phyloP scores from a whole-genome alignment of 148 eudicot species.

The Chenopodium suecicum region DNA sequence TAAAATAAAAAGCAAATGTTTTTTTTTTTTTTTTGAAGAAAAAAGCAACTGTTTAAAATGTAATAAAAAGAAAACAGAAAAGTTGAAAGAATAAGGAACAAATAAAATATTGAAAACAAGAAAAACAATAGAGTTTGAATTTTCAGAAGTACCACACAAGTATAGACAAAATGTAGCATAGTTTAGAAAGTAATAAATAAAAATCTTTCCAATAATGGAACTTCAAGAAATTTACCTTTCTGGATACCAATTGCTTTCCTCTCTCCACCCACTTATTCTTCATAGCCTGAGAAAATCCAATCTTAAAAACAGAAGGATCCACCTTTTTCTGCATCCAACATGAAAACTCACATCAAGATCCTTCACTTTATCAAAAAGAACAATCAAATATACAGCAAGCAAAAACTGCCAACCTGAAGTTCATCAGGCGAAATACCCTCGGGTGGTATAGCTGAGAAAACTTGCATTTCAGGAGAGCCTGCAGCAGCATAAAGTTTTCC shows the following conservation, averaged over 20 bases:
- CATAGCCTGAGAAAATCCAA: slow-evolving; percentile 64
- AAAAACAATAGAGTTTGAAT: not conserved
- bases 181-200: not conserved
- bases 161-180: not conserved
- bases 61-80: not conserved
- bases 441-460: slow-evolving; percentile 67
- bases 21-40: too few species aligned
- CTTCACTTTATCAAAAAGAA: not conserved
- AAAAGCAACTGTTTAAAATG: too few species aligned
- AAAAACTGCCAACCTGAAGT: slow-evolving; percentile 53
- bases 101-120: not conserved
- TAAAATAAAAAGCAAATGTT: too few species aligned
- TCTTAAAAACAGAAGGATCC: slow-evolving; percentile 52
- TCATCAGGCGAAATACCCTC: slow-evolving; percentile 69
- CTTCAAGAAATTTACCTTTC: slow-evolving; percentile 46
- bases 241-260: slow-evolving; percentile 51
- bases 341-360: not conserved
- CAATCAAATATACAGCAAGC: not conserved
- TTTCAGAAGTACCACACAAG: not conserved
- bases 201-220: not conserved
- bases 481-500: slow-evolving; percentile 65
- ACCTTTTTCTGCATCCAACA: slow-evolving; percentile 64
- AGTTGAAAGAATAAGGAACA: not conserved
- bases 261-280: slow-evolving; percentile 85
- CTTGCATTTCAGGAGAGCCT: slow-evolving; percentile 84